A percentile compares a stretch with the other conserved stretches of the same genome.
Evolutionary conservation across 192 early-diverging fungal genomes (phyloP).

Genomic region (Coemansia sp.): DNA sequence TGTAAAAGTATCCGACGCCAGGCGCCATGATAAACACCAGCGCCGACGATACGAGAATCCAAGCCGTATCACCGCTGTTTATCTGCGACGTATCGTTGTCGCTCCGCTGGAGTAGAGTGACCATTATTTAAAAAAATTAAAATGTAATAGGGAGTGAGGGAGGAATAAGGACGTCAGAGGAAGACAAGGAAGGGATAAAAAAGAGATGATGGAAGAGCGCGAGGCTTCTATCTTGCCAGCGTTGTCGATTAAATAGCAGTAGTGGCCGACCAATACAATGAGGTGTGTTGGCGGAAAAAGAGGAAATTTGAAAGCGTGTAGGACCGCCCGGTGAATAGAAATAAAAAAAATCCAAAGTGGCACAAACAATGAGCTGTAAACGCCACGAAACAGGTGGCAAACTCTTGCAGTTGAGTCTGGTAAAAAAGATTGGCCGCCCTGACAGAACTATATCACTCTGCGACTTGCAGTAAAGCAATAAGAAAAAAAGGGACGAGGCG

Average conservation of each 20-base stretch:
- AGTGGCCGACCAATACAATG: neutral
- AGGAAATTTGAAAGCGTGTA: neutral
- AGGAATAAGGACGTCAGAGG: neutral
- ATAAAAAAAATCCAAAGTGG: neutral
- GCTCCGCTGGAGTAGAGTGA: conserved; percentile 10
- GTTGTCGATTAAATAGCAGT: neutral
- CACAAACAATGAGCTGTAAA: neutral
- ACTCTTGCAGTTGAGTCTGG: neutral
- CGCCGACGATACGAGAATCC: conserved; percentile 68
- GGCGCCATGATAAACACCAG: conserved; percentile 95
- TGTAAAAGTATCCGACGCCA: conserved; percentile 94
- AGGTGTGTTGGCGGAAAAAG: neutral
- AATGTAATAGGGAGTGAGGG: neutral
- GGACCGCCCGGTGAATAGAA: neutral
- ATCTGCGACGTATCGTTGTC: conserved; percentile 39
- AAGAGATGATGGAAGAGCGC: neutral
- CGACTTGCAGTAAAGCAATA: neutral
- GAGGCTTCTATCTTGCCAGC: conserved; percentile 7
- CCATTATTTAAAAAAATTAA: conserved; percentile 11
- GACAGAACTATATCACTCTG: neutral
- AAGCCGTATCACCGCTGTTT: conserved; percentile 60
- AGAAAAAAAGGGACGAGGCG: neutral
- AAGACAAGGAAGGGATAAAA: neutral
- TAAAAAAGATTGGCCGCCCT: neutral
- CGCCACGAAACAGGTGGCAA: neutral